Evolutionary conservation across 2,329 filamentous ascomycete genomes (phyloP).

Genomic region (Arthroderma sp.): DNA sequence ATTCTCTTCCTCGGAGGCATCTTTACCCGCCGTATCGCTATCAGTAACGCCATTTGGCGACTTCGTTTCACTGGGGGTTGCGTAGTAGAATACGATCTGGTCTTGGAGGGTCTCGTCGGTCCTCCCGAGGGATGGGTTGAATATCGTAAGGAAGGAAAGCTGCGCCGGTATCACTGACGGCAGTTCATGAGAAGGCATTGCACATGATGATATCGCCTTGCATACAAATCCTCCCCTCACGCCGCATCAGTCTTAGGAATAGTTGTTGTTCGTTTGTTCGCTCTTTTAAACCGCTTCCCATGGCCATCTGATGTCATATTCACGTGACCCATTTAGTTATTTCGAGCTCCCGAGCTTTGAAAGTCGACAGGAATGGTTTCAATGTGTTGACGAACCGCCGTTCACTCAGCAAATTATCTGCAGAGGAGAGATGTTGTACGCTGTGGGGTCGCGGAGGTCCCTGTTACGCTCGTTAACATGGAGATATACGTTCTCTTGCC

Average conservation of each 20-base stretch:
- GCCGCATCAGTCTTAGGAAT: too few relatives aligned
- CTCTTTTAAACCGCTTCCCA: neutral
- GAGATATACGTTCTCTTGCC: neutral
- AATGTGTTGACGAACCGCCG: neutral
- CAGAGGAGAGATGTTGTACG: neutral
- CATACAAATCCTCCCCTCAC: neutral
- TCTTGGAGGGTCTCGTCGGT: slow-evolving; percentile 62
- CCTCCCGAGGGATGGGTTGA: slow-evolving; percentile 70
- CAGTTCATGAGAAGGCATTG: slow-evolving; percentile 29
- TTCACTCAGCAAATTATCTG: neutral
- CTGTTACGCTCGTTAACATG: neutral
- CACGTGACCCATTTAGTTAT: neutral
- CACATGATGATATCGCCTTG: slow-evolving; percentile 13
- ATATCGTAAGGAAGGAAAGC: slow-evolving; percentile 84
- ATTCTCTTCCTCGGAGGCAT: slow-evolving; percentile 54
- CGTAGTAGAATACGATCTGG: slow-evolving; percentile 90
- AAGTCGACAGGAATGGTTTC: neutral
- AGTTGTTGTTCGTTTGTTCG: neutral
- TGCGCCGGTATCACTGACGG: slow-evolving; percentile 57
- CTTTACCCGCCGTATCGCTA: slow-evolving; percentile 16
- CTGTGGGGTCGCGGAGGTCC: neutral
- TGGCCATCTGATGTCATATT: neutral
- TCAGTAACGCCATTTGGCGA: slow-evolving; percentile 16
- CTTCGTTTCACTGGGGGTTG: slow-evolving; percentile 27
- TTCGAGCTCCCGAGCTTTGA: neutral